Percentiles rank a stretch among this genome's conserved stretches.
Conservation (phyloP, 2,329 filamentous ascomycete species). For the Acrocalymma vagum region DNA sequence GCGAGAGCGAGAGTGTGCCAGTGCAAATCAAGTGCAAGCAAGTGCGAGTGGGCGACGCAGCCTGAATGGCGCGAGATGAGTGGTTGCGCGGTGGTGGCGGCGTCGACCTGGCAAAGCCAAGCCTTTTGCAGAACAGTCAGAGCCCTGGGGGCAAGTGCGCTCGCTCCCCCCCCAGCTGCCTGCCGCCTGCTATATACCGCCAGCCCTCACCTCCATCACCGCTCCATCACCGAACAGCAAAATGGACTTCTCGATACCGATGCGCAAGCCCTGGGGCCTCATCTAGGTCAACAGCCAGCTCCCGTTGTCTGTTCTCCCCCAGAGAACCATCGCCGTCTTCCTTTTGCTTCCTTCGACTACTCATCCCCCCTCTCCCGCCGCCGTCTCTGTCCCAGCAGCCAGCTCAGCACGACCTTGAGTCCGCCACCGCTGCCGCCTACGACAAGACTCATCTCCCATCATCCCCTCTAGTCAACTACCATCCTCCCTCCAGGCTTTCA, state of each 20-base stretch:
- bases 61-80: no score
- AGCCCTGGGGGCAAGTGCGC: no score
- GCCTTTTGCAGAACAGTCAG: no score
- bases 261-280: conserved; percentile 39
- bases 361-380: conserved; percentile 18
- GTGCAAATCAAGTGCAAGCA: no score
- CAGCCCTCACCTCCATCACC: conserved; percentile 34
- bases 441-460: conserved; percentile 29
- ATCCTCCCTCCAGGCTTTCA: no score
- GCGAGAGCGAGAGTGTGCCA: no score
- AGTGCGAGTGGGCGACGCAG: no score
- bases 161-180: no score
- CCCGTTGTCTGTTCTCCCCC: conserved; percentile 23
- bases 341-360: conserved; percentile 20
- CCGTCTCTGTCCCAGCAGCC: conserved; percentile 34
- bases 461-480: conserved; percentile 20
- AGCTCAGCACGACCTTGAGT: conserved; percentile 33
- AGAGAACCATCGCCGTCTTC: conserved; percentile 21
- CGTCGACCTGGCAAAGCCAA: no score
- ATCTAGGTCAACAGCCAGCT: conserved; percentile 34
- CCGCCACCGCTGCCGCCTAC: conserved; percentile 38
- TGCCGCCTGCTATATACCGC: conserved; percentile 34
- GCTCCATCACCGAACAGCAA: conserved; percentile 28
- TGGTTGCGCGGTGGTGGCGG: no score
- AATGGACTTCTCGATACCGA: conserved; percentile 44